A percentile compares a stretch with the other conserved stretches of the same genome.
phyloP scores from a whole-genome alignment of 257 asterid species.

The Ajuga chamaepitys region DNA sequence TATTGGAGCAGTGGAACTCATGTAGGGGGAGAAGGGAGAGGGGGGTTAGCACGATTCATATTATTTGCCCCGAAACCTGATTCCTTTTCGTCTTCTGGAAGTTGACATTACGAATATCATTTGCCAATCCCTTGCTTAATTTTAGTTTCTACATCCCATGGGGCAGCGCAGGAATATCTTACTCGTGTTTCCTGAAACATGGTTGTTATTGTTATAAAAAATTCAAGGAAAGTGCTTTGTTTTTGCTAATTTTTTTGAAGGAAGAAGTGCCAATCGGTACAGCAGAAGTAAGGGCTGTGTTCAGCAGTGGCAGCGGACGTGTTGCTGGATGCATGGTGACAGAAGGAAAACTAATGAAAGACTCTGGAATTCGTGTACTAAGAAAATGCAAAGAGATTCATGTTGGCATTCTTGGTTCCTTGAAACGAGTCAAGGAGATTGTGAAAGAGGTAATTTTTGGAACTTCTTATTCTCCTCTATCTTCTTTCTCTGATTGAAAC shows the following conservation, averaged over 20 bases:
- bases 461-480: background rate
- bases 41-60: background rate
- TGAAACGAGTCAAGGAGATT: constrained; percentile 78
- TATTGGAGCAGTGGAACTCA: background rate
- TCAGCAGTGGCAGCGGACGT: constrained; percentile 94
- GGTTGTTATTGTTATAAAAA: too few relatives aligned
- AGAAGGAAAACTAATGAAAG: constrained; percentile 84
- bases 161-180: too few relatives aligned
- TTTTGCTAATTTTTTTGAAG: too few relatives aligned
- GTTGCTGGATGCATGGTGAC: constrained; percentile 98
- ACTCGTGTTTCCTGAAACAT: too few relatives aligned
- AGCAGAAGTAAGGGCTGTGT: constrained; percentile 90
- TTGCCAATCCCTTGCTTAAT: too few relatives aligned
- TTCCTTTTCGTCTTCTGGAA: background rate
- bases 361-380: constrained; percentile 71
- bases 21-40: background rate
- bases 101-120: too few relatives aligned
- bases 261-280: constrained; percentile 81
- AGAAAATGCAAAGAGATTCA: constrained; percentile 72
- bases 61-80: background rate
- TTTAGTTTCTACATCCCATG: too few relatives aligned
- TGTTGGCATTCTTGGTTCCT: constrained; percentile 72
- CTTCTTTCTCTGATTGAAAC: too few relatives aligned
- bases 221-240: background rate
- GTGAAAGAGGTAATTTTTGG: constrained; percentile 75